Conservation (phyloP, 306 rosid species). For the Vicia faba region DNA sequence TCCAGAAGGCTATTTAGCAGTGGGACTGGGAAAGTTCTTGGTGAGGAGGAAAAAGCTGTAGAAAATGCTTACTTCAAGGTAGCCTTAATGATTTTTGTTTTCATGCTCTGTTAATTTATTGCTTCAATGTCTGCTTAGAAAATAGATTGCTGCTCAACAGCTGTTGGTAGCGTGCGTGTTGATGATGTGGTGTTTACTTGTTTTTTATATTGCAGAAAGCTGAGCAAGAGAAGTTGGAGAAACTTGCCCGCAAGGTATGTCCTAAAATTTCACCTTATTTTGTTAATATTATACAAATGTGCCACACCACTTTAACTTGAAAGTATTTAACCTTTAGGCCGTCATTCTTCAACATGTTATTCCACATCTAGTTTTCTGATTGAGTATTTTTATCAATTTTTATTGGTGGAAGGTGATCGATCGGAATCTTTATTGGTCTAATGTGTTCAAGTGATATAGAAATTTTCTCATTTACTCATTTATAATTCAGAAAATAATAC, state of each 20-base stretch:
- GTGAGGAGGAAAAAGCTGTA: slow-evolving; percentile 89
- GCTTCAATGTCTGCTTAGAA: no score
- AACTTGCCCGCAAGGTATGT: slow-evolving; percentile 84
- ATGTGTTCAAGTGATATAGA: not conserved
- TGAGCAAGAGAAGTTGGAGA: slow-evolving; percentile 87
- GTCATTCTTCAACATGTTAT: slow-evolving; percentile 12
- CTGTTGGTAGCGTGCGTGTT: no score
- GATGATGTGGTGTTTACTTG: slow-evolving; percentile 11
- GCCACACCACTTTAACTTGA: not conserved
- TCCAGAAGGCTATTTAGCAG: slow-evolving; percentile 75
- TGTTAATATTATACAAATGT: slow-evolving; percentile 6
- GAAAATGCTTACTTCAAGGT: slow-evolving; percentile 84
- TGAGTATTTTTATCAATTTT: slow-evolving; percentile 9
- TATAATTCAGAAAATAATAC: not conserved
- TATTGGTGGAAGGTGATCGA: not conserved
- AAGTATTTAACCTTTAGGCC: not conserved
- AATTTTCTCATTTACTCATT: not conserved
- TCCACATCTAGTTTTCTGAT: slow-evolving; percentile 23
- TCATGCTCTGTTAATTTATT: no score
- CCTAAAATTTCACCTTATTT: slow-evolving; percentile 6
- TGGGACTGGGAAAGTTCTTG: slow-evolving; percentile 71
- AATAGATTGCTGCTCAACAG: no score
- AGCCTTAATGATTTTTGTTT: no score
- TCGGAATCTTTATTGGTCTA: slow-evolving; percentile 1
- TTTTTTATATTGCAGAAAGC: slow-evolving; percentile 59